Conservation (phyloP, 2,329 filamentous ascomycete genomes). For the Clonostachys chloroleuca region DNA sequence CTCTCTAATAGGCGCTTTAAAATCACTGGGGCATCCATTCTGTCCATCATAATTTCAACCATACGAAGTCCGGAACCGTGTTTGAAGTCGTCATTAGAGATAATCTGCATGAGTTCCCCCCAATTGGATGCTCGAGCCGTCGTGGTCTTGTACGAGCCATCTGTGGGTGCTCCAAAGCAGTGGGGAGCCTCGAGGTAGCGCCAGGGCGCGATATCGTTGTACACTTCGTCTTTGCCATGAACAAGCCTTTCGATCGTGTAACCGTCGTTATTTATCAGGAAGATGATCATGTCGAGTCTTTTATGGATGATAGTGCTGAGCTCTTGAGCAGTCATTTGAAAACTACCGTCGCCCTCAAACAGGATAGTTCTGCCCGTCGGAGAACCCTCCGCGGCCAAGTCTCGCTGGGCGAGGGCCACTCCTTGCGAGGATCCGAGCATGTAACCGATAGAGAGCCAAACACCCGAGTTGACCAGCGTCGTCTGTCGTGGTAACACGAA, state of each 20-base stretch:
- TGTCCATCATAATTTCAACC: too few species aligned
- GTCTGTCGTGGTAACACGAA: slow-evolving; percentile 74
- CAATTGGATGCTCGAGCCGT: too few species aligned
- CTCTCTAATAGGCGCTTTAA: too few species aligned
- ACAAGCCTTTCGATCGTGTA: slow-evolving; percentile 89
- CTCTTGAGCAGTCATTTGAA: slow-evolving; percentile 83
- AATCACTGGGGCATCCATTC: too few species aligned
- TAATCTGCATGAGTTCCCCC: too few species aligned
- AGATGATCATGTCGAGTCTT: slow-evolving; percentile 72
- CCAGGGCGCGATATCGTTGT: slow-evolving; percentile 81
- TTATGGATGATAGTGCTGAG: slow-evolving; percentile 79
- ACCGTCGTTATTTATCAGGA: slow-evolving; percentile 83
- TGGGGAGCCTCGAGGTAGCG: slow-evolving; percentile 28
- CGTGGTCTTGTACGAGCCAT: too few species aligned
- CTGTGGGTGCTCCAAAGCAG: too few species aligned
- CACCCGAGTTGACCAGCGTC: slow-evolving; percentile 74
- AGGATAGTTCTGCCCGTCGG: slow-evolving; percentile 65
- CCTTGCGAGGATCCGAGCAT: slow-evolving; percentile 54
- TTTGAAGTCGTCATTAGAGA: too few species aligned
- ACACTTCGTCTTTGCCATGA: slow-evolving; percentile 72
- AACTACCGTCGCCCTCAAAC: slow-evolving; percentile 84
- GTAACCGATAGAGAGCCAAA: slow-evolving; percentile 65
- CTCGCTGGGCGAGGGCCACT: slow-evolving; percentile 60
- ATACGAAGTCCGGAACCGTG: too few species aligned
- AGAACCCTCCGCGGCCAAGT: slow-evolving; percentile 52